A percentile compares a stretch with the other conserved stretches of the same genome.
Evolutionary conservation across 495 filamentous ascomycete species (phyloP).

Genomic region (Aspergillus biplanus): DNA sequence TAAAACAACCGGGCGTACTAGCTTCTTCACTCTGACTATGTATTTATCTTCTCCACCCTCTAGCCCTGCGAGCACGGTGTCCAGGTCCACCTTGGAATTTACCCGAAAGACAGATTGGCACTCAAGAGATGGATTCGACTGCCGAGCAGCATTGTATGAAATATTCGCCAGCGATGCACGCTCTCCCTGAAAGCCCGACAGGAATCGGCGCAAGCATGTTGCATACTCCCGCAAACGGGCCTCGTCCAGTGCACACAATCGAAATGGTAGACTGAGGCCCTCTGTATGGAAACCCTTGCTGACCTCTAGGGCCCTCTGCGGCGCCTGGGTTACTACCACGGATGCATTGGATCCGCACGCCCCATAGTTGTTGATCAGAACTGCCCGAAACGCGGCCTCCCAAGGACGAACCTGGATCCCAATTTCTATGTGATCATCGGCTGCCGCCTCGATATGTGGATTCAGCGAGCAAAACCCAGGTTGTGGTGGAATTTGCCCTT

Average conservation of each 20-base stretch:
- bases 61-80: constrained; percentile 4
- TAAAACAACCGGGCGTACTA: constrained; percentile 44
- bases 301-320: not conserved
- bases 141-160: constrained; percentile 20
- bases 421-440: constrained; percentile 46
- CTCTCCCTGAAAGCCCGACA: constrained; percentile 1
- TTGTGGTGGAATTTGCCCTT: constrained; percentile 44
- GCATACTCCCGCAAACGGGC: constrained; percentile 19
- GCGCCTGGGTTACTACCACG: constrained; percentile 34
- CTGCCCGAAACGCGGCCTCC: constrained; percentile 36
- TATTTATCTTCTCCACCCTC: constrained; percentile 6
- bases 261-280: constrained; percentile 17
- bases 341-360: constrained; percentile 51
- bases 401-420: constrained; percentile 33
- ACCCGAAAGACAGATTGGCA: constrained; percentile 17
- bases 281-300: constrained; percentile 3
- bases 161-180: constrained; percentile 17
- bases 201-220: constrained; percentile 8
- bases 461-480: constrained; percentile 47
- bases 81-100: constrained; percentile 15
- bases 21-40: constrained; percentile 20
- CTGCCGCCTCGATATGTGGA: constrained; percentile 32
- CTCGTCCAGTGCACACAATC: constrained; percentile 21
- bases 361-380: constrained; percentile 53
- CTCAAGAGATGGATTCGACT: constrained; percentile 25